These are phyloP conservation scores for Serendipita sp. DNA, from an alignment of 768 basidiomycete genomes.

Conservation along the genomic window DNA sequence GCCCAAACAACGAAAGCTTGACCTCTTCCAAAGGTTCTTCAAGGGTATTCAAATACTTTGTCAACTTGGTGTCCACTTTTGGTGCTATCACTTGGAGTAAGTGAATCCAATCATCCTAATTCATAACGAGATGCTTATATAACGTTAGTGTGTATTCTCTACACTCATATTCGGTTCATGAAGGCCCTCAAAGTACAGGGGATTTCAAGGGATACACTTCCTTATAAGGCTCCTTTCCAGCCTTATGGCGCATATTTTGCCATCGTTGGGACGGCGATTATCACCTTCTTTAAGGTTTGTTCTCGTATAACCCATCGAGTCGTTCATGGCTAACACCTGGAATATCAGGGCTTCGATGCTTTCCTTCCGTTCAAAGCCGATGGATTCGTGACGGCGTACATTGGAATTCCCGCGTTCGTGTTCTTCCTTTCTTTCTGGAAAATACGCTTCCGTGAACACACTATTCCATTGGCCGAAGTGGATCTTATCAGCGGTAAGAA, in stretches of 20 bases:
- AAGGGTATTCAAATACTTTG: conserved; percentile 23
- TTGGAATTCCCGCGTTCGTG: conserved; percentile 14
- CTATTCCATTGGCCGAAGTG: conserved; percentile 30
- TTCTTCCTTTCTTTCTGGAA: conserved; percentile 24
- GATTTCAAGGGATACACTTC: conserved; percentile 25
- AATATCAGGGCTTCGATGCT: conserved; percentile 19
- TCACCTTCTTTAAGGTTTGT: conserved; percentile 35
- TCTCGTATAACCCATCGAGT: conserved; percentile 17
- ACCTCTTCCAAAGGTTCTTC: background rate
- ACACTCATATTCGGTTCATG: conserved; percentile 43
- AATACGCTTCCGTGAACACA: conserved; percentile 20
- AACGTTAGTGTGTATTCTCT: conserved; percentile 29
- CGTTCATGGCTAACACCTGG: conserved; percentile 6
- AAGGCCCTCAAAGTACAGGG: conserved; percentile 30
- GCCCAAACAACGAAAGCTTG: conserved; percentile 6
- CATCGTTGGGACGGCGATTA: conserved; percentile 32
- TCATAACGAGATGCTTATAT: background rate
- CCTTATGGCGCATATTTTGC: conserved; percentile 44
- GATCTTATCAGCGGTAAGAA: conserved; percentile 44
- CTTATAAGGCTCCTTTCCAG: conserved; percentile 23
- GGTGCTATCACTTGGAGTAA: conserved; percentile 23
- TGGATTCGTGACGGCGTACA: conserved; percentile 44
- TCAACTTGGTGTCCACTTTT: conserved; percentile 26
- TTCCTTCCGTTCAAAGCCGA: conserved; percentile 27
- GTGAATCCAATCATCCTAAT: background rate